Evolutionary conservation across 495 filamentous ascomycete genomes (phyloP), one percentile per base, ranked within the genome.

Genomic region (Aspergillus asperescens): DNA sequence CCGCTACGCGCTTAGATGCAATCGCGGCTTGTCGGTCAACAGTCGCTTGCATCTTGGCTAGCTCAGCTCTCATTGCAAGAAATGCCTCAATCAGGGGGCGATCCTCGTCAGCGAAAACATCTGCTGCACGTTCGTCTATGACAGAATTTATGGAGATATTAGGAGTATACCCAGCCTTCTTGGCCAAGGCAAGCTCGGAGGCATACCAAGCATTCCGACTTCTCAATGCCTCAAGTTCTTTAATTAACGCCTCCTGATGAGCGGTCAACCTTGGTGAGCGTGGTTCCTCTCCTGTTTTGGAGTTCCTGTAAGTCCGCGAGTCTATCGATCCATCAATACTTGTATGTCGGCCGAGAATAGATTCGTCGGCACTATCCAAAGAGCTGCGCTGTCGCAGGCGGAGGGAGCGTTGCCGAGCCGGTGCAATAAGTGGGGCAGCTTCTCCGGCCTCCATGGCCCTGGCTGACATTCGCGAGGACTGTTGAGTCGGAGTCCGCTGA

Each of bases 141-240:
- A 81, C 76, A 20, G 89, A 85, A 60, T 77, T 89, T 39, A 82
- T 78, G 10, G 87, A 83, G 1, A 84, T 66, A 58, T 82, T 89
- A 12, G 87, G 82, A 7, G 80, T 76, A 62, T 96, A 97, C 7
- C 93, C 93, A 8, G 87, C 83, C 67, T 94, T 91, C 40, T 85
- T 81, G 3, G 93, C 93, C 49, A 97, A 68, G 13, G 93, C 88
- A 24, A 99, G 72, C 67, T 99, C 93, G 2, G 92, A 95, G 6
- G 90, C 90, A 69, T 93, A 96, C 93, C 93, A 99, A 1, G 92
- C 90, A 66, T 95, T 97, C 20, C 86, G 83, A 57, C 84, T 88
- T 62, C 86, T 89, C 8, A 84, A 75, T 4, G 81, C 71, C 61
- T 97, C 90, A 5, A 99, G 77, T 55, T 97, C 94, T 61, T 89